Evolutionary conservation across 2,329 filamentous ascomycete genomes (phyloP).

Genomic region (Paradendryphiella salina): DNA sequence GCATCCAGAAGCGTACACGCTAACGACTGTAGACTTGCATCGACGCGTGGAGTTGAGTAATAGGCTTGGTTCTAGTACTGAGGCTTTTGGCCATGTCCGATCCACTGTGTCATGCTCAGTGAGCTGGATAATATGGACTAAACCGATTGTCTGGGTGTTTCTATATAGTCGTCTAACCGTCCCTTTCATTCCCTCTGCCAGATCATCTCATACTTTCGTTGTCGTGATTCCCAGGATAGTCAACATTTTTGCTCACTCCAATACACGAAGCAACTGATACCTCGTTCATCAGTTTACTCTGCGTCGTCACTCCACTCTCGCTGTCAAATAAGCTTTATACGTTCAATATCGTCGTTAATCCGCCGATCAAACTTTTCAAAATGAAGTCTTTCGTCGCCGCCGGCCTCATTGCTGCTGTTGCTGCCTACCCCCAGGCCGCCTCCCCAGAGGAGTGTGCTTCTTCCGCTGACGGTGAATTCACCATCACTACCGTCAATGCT

Average conservation of each 20-base stretch:
- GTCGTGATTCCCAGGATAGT: slow-evolving; percentile 29
- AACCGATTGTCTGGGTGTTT: slow-evolving; percentile 15
- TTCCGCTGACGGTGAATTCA: slow-evolving; percentile 60
- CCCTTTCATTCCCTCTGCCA: slow-evolving; percentile 13
- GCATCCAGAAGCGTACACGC: slow-evolving; percentile 26
- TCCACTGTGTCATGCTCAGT: slow-evolving; percentile 29
- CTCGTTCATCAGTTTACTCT: slow-evolving; percentile 45
- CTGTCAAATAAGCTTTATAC: slow-evolving; percentile 15
- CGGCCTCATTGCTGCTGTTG: slow-evolving; percentile 35
- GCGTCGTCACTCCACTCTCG: slow-evolving; percentile 26
- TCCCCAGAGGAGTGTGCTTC: slow-evolving; percentile 58
- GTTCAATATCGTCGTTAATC: slow-evolving; percentile 7
- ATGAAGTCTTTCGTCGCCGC: slow-evolving; percentile 41
- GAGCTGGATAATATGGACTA: slow-evolving; percentile 25
- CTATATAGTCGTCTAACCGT: slow-evolving; percentile 39
- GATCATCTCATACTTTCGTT: slow-evolving; percentile 30
- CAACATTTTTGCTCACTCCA: slow-evolving; percentile 6
- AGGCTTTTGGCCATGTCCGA: slow-evolving; percentile 20
- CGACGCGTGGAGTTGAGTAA: slow-evolving; percentile 38
- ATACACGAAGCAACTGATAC: slow-evolving; percentile 38
- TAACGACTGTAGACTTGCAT: slow-evolving; percentile 27
- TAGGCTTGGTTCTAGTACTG: slow-evolving; percentile 25
- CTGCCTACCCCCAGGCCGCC: slow-evolving; percentile 33
- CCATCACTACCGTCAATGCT: slow-evolving; percentile 60
- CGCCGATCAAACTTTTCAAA: slow-evolving; percentile 19